These are phyloP conservation scores for Xylariales sp. DNA, from an alignment of 2,329 filamentous ascomycete genomes.

Conservation along the genomic window DNA sequence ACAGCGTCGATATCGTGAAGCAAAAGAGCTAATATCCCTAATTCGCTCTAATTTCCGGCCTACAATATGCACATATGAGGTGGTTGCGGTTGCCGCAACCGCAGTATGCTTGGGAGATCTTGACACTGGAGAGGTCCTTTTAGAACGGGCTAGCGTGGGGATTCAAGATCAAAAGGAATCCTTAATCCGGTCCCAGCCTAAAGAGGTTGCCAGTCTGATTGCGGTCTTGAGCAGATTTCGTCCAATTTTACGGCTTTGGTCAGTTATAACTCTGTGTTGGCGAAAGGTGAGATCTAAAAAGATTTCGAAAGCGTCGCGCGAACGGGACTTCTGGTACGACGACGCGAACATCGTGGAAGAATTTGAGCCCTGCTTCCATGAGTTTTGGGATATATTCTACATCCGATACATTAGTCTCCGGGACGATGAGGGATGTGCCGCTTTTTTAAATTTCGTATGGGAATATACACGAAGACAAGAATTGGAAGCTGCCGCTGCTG, in stretches of 20 bases:
- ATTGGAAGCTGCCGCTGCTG: neutral
- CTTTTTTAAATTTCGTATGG: neutral
- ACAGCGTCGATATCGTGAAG: constrained; percentile 9
- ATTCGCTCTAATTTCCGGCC: neutral
- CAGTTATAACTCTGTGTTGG: neutral
- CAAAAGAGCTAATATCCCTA: constrained; percentile 1
- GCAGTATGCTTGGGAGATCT: neutral
- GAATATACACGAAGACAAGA: neutral
- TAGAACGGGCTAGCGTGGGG: neutral
- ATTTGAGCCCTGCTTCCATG: neutral
- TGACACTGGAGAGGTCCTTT: neutral
- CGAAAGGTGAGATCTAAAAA: too few species aligned
- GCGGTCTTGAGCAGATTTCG: neutral
- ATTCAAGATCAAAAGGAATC: constrained; percentile 6
- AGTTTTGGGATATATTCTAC: constrained; percentile 14
- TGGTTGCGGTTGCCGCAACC: neutral
- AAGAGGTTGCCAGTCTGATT: neutral
- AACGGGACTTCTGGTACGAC: constrained; percentile 1
- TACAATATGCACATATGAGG: neutral
- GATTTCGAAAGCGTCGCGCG: neutral
- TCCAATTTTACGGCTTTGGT: neutral
- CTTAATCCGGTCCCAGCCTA: neutral
- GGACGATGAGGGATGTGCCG: neutral
- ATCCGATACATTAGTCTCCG: constrained; percentile 7
- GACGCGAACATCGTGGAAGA: too few species aligned